Percentiles rank a stretch among this genome's conserved stretches.
These are phyloP conservation scores for Hawksworthiomyces lignivorus DNA, from an alignment of 2,329 filamentous ascomycete genomes.

Conservation along the genomic window DNA sequence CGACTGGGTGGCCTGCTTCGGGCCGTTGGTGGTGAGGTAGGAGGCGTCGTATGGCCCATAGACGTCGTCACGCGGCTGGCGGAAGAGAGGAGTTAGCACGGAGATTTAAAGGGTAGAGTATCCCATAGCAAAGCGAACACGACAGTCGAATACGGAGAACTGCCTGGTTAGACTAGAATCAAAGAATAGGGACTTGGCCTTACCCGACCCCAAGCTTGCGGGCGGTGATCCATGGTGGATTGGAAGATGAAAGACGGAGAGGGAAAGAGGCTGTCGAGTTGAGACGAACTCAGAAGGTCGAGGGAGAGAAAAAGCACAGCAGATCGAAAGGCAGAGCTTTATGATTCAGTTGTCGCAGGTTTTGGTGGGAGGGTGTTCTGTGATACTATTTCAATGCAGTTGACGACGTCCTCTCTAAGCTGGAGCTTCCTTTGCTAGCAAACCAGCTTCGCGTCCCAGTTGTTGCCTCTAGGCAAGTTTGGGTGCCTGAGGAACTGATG, in stretches of 20 bases:
- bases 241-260: background rate
- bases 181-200: no score
- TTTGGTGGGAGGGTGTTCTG: no score
- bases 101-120: no score
- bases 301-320: background rate
- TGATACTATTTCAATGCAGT: no score
- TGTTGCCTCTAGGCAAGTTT: constrained; percentile 16
- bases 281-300: background rate
- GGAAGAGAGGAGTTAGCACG: constrained; percentile 24
- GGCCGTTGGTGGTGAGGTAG: constrained; percentile 64
- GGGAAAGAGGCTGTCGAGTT: background rate
- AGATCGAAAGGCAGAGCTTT: no score
- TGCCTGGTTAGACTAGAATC: no score
- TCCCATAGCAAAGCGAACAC: no score
- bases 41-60: constrained; percentile 90
- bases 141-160: no score
- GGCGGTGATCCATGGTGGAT: constrained; percentile 58
- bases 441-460: constrained; percentile 20
- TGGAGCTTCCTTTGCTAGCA: no score
- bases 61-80: constrained; percentile 88
- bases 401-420: no score
- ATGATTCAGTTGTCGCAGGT: no score
- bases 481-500: constrained; percentile 12
- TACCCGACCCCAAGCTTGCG: constrained; percentile 67
- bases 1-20: constrained; percentile 80